Percentiles rank a stretch among this genome's conserved stretches.
These are phyloP conservation scores for Erodium moschatum DNA, from an alignment of 441 rosid genomes.

Conservation along the genomic window DNA sequence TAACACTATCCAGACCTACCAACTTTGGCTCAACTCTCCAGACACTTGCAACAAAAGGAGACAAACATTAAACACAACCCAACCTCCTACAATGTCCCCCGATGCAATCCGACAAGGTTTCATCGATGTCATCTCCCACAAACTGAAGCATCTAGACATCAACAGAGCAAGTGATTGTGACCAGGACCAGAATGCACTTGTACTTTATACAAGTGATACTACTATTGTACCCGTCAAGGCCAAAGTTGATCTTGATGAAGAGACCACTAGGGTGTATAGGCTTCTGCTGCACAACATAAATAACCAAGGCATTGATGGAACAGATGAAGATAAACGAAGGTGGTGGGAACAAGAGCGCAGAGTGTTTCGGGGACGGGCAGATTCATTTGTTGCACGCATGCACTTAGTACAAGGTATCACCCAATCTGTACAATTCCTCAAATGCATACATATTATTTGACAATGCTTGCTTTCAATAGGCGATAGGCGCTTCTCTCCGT, in stretches of 20 bases:
- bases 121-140: slow-evolving; percentile 31
- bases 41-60: background rate
- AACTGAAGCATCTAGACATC: slow-evolving; percentile 35
- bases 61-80: too few relatives aligned
- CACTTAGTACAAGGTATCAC: slow-evolving; percentile 89
- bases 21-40: slow-evolving; percentile 24
- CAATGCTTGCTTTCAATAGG: slow-evolving; percentile 42
- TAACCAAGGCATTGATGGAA: slow-evolving; percentile 39
- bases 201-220: slow-evolving; percentile 43
- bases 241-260: slow-evolving; percentile 79
- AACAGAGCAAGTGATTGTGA: slow-evolving; percentile 27
- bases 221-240: slow-evolving; percentile 54
- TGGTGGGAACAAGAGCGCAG: slow-evolving; percentile 91
- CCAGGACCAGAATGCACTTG: slow-evolving; percentile 42
- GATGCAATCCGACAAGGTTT: slow-evolving; percentile 26
- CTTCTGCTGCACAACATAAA: slow-evolving; percentile 66
- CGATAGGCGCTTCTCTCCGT: slow-evolving; percentile 89
- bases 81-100: background rate
- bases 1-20: slow-evolving; percentile 25
- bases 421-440: slow-evolving; percentile 6
- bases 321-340: slow-evolving; percentile 32
- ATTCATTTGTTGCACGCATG: slow-evolving; percentile 91
- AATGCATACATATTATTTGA: slow-evolving; percentile 5
- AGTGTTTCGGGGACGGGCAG: slow-evolving; percentile 66
- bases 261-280: slow-evolving; percentile 77